A percentile compares a stretch with the other conserved stretches of the same genome.
Conservation (phyloP, 129 eudicot genomes). For the Pulicaria dysenterica region DNA sequence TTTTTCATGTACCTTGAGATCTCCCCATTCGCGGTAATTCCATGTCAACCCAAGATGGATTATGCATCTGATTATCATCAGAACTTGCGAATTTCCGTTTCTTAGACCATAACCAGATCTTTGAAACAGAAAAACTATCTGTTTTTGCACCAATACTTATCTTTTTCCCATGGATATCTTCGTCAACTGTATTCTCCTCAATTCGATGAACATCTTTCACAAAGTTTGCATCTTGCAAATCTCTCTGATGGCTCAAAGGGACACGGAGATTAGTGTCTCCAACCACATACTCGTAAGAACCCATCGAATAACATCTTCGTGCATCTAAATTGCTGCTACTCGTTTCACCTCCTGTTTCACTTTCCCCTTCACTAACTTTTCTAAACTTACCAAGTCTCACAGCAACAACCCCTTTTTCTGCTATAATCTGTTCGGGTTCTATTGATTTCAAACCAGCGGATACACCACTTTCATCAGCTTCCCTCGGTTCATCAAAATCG, state of each 20-base stretch:
- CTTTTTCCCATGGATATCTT: conserved; percentile 69
- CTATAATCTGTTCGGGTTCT: conserved; percentile 49
- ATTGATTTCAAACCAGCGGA: conserved; percentile 47
- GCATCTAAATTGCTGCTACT: conserved; percentile 91
- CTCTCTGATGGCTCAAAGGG: conserved; percentile 49
- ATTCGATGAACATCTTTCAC: conserved; percentile 27
- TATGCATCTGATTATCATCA: conserved; percentile 40
- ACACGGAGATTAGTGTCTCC: conserved; percentile 60
- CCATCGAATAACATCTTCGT: conserved; percentile 88
- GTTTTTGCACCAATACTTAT: conserved; percentile 68
- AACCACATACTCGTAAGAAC: conserved; percentile 88
- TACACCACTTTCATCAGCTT: conserved; percentile 51
- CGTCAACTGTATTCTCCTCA: conserved; percentile 34
- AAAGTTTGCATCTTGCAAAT: conserved; percentile 33
- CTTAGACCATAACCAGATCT: conserved; percentile 97
- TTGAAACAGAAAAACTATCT: conserved; percentile 92
- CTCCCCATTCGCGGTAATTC: conserved; percentile 62
- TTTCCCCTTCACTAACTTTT: conserved; percentile 49
- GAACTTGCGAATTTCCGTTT: conserved; percentile 77
- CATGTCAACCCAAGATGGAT: conserved; percentile 46
- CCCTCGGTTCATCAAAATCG: conserved; percentile 67
- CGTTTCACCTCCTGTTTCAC: conserved; percentile 58
- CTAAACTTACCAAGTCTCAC: conserved; percentile 90
- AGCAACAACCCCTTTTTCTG: conserved; percentile 57
- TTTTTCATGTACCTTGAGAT: conserved; percentile 54